Evolutionary conservation across 345 rosid genomes (phyloP).

Genomic region (Murraya paniculata): DNA sequence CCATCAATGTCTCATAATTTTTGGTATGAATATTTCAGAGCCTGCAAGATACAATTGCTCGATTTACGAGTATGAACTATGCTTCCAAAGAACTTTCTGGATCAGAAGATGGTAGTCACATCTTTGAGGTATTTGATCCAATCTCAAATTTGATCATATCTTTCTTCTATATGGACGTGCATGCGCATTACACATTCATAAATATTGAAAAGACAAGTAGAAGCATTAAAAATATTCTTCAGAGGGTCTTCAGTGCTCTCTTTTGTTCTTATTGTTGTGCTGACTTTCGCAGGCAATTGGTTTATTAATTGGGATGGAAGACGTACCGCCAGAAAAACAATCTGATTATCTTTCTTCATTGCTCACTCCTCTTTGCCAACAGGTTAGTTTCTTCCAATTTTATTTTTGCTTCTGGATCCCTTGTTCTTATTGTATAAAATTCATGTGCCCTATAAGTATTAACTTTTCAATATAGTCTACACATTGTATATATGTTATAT

Average conservation of each 20-base stretch:
- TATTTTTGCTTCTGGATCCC: constrained; percentile 3
- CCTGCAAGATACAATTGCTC: constrained; percentile 76
- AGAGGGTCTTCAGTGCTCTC: not conserved
- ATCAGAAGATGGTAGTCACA: constrained; percentile 83
- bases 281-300: constrained; percentile 72
- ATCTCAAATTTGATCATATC: constrained; percentile 3
- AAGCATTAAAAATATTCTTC: not conserved
- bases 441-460: not conserved
- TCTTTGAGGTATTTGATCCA: constrained; percentile 73
- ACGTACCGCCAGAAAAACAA: constrained; percentile 80
- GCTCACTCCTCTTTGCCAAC: constrained; percentile 84
- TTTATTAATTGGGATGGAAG: constrained; percentile 85
- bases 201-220: not conserved
- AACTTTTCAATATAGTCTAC: not conserved
- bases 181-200: not conserved
- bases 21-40: constrained; percentile 43
- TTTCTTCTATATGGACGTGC: constrained; percentile 1
- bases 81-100: constrained; percentile 48
- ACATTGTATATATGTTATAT: not conserved
- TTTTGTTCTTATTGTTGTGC: constrained; percentile 3
- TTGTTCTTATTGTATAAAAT: not conserved
- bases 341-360: constrained; percentile 83
- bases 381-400: constrained; percentile 44
- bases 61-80: constrained; percentile 53
- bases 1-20: constrained; percentile 12